Conservation (phyloP, 208 protist genomes). For the Trypanosoma theileri region DNA sequence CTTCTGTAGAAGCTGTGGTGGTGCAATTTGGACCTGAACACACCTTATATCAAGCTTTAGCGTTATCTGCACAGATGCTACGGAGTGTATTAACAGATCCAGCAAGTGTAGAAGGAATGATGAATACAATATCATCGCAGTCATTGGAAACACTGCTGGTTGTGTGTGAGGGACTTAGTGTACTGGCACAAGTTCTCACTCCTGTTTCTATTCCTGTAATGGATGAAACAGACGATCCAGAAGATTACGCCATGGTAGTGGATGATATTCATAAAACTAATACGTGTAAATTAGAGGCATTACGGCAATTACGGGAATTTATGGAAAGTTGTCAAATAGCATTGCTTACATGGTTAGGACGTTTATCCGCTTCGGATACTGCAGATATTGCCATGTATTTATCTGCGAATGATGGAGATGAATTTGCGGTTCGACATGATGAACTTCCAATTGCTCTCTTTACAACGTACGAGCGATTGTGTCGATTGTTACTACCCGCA, state of each 20-base stretch:
- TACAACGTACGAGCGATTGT: slow-evolving; percentile 67
- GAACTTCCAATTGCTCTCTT: slow-evolving; percentile 50
- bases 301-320: slow-evolving; percentile 29
- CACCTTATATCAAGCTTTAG: slow-evolving; percentile 49
- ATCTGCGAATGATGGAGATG: slow-evolving; percentile 32
- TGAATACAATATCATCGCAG: slow-evolving; percentile 2
- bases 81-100: slow-evolving; percentile 27
- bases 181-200: slow-evolving; percentile 66
- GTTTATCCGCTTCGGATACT: slow-evolving; percentile 10
- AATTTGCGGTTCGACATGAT: slow-evolving; percentile 53
- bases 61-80: slow-evolving; percentile 42
- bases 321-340: slow-evolving; percentile 22
- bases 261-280: slow-evolving; percentile 28
- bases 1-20: slow-evolving; percentile 52
- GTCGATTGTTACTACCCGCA: slow-evolving; percentile 33
- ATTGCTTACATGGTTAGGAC: slow-evolving; percentile 27
- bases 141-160: slow-evolving; percentile 33
- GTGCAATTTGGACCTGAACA: slow-evolving; percentile 34
- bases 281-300: slow-evolving; percentile 31
- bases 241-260: slow-evolving; percentile 57
- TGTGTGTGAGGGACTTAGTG: slow-evolving; percentile 69
- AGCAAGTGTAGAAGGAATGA: no score
- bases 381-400: slow-evolving; percentile 34
- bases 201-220: slow-evolving; percentile 50
- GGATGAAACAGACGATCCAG: slow-evolving; percentile 64